These are phyloP conservation scores for Aspergillus asperescens DNA, from an alignment of 495 filamentous ascomycete genomes.

Conservation along the genomic window DNA sequence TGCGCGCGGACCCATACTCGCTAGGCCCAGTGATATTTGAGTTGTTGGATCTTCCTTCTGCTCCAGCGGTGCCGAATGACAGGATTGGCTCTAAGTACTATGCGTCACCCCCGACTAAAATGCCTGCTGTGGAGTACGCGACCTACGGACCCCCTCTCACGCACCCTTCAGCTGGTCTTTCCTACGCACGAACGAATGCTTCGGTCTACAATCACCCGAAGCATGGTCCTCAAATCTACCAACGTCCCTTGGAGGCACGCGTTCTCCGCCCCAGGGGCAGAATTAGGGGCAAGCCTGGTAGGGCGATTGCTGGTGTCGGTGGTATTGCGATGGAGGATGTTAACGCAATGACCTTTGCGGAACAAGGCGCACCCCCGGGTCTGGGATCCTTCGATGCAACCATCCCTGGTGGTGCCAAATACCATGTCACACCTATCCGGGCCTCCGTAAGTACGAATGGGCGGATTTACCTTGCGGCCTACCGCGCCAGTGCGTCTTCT, in stretches of 20 bases:
- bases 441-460: constrained; percentile 59
- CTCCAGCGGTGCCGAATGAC: constrained; percentile 34
- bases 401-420: constrained; percentile 60
- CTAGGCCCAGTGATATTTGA: constrained; percentile 43
- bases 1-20: constrained; percentile 50
- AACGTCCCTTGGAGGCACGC: constrained; percentile 62
- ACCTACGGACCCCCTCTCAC: constrained; percentile 66
- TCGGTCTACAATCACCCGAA: constrained; percentile 72
- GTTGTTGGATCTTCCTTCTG: constrained; percentile 46
- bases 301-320: constrained; percentile 46
- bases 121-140: constrained; percentile 48
- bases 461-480: constrained; percentile 47
- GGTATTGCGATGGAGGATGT: constrained; percentile 47
- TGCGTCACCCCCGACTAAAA: constrained; percentile 32
- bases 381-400: constrained; percentile 52
- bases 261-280: constrained; percentile 50
- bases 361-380: constrained; percentile 30
- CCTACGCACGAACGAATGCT: constrained; percentile 69
- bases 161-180: constrained; percentile 86
- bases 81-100: constrained; percentile 34
- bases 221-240: constrained; percentile 66
- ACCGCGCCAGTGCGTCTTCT: constrained; percentile 38
- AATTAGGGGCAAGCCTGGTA: constrained; percentile 29
- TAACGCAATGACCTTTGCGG: constrained; percentile 35
- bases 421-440: constrained; percentile 52